A percentile compares a stretch with the other conserved stretches of the same genome.
These are phyloP conservation scores for Eudorina sp. DNA, from an alignment of 139 green algal species.

Conservation along the genomic window DNA sequence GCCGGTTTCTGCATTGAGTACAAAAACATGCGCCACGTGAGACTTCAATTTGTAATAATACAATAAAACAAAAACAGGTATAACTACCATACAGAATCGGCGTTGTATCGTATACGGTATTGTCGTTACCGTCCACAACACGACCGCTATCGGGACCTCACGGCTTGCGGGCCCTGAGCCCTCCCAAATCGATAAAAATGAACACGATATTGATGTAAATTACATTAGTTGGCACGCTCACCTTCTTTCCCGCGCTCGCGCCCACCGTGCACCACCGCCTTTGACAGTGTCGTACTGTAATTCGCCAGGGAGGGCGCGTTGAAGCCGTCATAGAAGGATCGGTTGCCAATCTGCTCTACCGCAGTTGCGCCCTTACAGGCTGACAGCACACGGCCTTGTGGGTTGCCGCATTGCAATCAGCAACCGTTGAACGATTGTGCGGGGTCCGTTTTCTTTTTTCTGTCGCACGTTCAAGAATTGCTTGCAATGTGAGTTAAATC, in stretches of 20 bases:
- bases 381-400: background rate
- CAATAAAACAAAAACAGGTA: no score
- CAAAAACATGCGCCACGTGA: no score
- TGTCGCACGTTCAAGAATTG: no score
- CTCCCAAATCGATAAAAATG: no score
- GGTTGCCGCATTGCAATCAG: background rate
- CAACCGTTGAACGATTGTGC: no score
- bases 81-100: no score
- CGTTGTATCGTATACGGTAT: background rate
- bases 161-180: no score
- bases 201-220: background rate
- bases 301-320: slow-evolving; percentile 29
- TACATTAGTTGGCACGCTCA: slow-evolving; percentile 20
- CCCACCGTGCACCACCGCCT: slow-evolving; percentile 15
- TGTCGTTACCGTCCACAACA: background rate
- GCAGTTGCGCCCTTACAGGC: slow-evolving; percentile 16
- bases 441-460: no score
- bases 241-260: slow-evolving; percentile 29
- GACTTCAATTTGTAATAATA: no score
- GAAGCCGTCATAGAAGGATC: background rate
- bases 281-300: background rate
- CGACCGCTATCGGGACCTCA: no score
- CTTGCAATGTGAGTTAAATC: no score
- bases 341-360: background rate
- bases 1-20: background rate